A percentile compares a stretch with the other conserved stretches of the same genome.
Conservation (phyloP, 1,139 yeast species). For the Geotrichum cucujoidarum region DNA sequence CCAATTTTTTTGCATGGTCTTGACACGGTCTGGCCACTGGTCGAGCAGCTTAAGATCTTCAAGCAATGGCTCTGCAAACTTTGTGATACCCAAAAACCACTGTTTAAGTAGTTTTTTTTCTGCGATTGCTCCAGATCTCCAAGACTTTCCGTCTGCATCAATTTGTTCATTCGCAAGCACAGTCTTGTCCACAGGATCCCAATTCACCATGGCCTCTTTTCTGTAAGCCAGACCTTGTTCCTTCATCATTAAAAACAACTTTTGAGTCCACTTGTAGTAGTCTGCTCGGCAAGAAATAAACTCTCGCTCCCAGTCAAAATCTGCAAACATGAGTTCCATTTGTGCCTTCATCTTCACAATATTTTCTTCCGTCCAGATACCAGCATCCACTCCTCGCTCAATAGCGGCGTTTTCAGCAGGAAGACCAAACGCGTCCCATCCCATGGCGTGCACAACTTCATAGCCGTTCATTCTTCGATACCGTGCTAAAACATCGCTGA, state of each 20-base stretch:
- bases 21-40: constrained; percentile 86
- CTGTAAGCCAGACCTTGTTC: constrained; percentile 80
- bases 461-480: constrained; percentile 72
- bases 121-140: constrained; percentile 96
- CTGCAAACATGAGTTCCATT: constrained; percentile 70
- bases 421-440: constrained; percentile 98
- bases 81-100: constrained; percentile 89
- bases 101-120: constrained; percentile 76
- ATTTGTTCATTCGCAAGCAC: constrained; percentile 97
- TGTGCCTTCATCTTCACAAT: constrained; percentile 80
- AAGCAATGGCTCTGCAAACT: constrained; percentile 63
- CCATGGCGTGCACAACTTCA: constrained; percentile 90
- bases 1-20: constrained; percentile 89
- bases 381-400: constrained; percentile 74
- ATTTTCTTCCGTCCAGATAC: constrained; percentile 73
- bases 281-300: constrained; percentile 82
- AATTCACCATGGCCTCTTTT: constrained; percentile 81
- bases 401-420: constrained; percentile 98
- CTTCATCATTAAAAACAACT: constrained; percentile 65
- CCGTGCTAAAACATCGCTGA: constrained; percentile 77
- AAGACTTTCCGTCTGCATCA: constrained; percentile 80
- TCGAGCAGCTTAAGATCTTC: constrained; percentile 55
- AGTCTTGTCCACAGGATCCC: constrained; percentile 96
- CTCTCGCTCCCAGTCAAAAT: constrained; percentile 92
- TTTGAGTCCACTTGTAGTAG: constrained; percentile 89